Evolutionary conservation across 495 filamentous ascomycete species (phyloP).

Genomic region (Aspergillus conjunctus): DNA sequence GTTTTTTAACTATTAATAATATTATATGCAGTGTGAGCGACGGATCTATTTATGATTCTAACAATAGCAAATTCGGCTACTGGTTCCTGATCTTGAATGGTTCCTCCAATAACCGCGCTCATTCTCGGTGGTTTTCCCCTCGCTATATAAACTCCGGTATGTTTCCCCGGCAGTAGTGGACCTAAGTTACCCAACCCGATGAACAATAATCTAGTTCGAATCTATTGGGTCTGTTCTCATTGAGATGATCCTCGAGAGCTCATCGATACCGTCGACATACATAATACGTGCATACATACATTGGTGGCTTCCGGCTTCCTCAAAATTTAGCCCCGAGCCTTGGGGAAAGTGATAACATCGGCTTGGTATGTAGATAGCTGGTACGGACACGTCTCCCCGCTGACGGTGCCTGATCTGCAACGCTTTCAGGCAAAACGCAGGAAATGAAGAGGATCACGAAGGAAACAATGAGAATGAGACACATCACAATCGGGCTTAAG

Average conservation of each 20-base stretch:
- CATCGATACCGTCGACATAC: too few species aligned
- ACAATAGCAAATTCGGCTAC: not conserved
- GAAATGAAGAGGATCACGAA: not conserved
- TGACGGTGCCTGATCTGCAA: conserved; percentile 10
- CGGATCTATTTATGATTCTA: not conserved
- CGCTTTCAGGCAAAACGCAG: not conserved
- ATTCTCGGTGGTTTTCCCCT: not conserved
- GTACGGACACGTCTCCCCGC: not conserved
- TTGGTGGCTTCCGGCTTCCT: not conserved
- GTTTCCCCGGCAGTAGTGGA: not conserved
- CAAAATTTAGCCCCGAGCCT: not conserved
- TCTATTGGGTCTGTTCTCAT: too few species aligned
- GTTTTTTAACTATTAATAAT: conserved; percentile 4
- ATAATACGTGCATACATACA: not conserved
- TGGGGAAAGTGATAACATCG: not conserved
- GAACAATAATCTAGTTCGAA: too few species aligned
- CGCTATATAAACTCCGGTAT: not conserved
- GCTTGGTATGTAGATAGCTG: not conserved
- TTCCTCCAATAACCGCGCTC: not conserved
- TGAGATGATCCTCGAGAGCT: too few species aligned
- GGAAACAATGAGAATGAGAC: conserved; percentile 15
- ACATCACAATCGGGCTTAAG: conserved; percentile 10
- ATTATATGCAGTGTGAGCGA: conserved; percentile 1
- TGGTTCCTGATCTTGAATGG: not conserved
- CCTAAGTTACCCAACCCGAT: too few species aligned